phyloP scores from a whole-genome alignment of 257 asterid species.

The Primulina tabacum region DNA sequence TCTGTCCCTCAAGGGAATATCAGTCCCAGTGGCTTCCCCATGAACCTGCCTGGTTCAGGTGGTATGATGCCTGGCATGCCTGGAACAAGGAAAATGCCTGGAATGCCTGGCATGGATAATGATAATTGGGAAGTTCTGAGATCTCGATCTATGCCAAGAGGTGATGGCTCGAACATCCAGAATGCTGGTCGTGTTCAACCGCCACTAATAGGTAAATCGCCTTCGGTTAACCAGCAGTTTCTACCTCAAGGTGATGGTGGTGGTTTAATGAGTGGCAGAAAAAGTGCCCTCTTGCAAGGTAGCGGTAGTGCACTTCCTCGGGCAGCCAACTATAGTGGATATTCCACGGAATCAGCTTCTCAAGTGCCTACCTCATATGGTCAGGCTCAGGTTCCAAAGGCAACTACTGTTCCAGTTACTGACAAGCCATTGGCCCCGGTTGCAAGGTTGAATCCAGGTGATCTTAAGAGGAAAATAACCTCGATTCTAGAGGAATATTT shows the following conservation, averaged over 20 bases:
- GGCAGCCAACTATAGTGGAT: conserved; percentile 38
- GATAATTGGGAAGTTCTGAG: conserved; percentile 86
- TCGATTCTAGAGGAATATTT: conserved; percentile 82
- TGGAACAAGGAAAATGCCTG: conserved; percentile 81
- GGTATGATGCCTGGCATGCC: conserved; percentile 99
- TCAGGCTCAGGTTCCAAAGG: conserved; percentile 39
- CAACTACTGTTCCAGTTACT: conserved; percentile 29
- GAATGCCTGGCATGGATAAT: conserved; percentile 67
- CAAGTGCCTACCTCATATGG: conserved; percentile 36
- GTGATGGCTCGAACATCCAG: conserved; percentile 49
- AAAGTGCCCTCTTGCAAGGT: conserved; percentile 85
- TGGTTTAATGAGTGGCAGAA: conserved; percentile 44
- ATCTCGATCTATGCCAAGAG: conserved; percentile 76
- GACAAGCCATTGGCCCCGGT: conserved; percentile 45
- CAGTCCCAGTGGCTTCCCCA: conserved; percentile 65
- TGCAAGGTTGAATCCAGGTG: conserved; percentile 33
- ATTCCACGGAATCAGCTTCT: conserved; percentile 33
- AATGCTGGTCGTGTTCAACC: conserved; percentile 52
- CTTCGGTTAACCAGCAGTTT: conserved; percentile 48
- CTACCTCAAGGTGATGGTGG: conserved; percentile 70
- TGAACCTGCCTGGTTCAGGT: conserved; percentile 78
- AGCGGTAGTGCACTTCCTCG: conserved; percentile 41
- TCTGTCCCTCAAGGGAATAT: conserved; percentile 57
- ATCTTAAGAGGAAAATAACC: conserved; percentile 58
- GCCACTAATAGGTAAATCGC: conserved; percentile 51